Conservation (phyloP, 495 filamentous ascomycete genomes). For the Aspergillus nanangensis region DNA sequence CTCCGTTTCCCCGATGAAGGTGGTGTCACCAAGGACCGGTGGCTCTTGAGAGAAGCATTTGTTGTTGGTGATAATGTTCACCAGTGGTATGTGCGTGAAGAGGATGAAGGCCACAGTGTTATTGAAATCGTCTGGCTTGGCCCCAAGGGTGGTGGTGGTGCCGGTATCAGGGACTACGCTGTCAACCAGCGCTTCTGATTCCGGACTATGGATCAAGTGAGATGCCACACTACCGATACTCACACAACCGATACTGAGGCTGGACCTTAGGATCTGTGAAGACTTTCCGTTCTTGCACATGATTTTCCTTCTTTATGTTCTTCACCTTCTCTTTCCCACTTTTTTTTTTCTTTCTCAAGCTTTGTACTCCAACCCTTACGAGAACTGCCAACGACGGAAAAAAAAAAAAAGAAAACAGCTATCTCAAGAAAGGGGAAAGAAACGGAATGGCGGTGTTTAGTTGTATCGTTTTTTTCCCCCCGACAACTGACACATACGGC, state of each 20-base stretch:
- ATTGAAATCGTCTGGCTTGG: slow-evolving; percentile 50
- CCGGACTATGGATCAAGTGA: slow-evolving; percentile 7
- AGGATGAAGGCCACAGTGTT: slow-evolving; percentile 41
- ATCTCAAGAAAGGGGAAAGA: slow-evolving; percentile 1
- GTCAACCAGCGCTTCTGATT: slow-evolving; percentile 10
- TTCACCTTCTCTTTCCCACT: slow-evolving; percentile 11
- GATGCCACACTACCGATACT: slow-evolving; percentile 13
- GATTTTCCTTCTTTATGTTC: slow-evolving; percentile 23
- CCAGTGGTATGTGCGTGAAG: slow-evolving; percentile 44
- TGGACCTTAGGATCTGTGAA: slow-evolving; percentile 21
- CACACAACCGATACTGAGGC: slow-evolving; percentile 17
- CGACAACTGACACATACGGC: slow-evolving; percentile 4
- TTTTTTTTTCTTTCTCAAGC: slow-evolving; percentile 10
- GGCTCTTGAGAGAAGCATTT: slow-evolving; percentile 37
- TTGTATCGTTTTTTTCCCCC: slow-evolving; percentile 2
- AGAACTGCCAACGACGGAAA: slow-evolving; percentile 1
- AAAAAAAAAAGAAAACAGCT: slow-evolving; percentile 11
- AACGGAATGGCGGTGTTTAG: slow-evolving; percentile 6
- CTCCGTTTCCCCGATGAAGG: slow-evolving; percentile 41
- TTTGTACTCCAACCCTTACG: slow-evolving; percentile 5
- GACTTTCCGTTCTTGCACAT: slow-evolving; percentile 37
- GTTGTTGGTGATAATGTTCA: slow-evolving; percentile 45
- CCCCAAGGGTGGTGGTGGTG: slow-evolving; percentile 39
- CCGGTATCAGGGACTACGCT: slow-evolving; percentile 29
- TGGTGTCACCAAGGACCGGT: slow-evolving; percentile 42